Evolutionary conservation across 176 grass and related monocot species (phyloP).

Genomic region (Typha latifolia): DNA sequence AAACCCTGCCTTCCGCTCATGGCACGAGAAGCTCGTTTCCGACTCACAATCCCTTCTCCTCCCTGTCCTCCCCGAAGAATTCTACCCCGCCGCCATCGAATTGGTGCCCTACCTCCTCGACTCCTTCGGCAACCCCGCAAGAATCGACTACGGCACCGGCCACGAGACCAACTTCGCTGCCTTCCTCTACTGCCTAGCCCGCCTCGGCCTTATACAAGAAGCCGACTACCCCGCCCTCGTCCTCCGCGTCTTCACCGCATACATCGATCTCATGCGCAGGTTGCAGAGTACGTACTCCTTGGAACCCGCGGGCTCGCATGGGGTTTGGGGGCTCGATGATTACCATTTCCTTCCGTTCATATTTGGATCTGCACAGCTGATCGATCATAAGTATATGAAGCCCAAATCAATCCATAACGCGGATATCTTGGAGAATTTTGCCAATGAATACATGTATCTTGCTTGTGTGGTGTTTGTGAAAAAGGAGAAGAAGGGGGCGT

Average conservation of each 20-base stretch:
- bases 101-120: conserved; percentile 79
- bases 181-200: conserved; percentile 89
- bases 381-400: conserved; percentile 98
- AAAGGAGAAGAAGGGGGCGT: conserved; percentile 88
- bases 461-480: conserved; percentile 62
- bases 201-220: conserved; percentile 60
- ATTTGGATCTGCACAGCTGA: conserved; percentile 78
- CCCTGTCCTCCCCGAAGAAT: conserved; percentile 25
- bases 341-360: conserved; percentile 85
- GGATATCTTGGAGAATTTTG: conserved; percentile 84
- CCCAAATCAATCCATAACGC: conserved; percentile 93
- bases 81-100: conserved; percentile 45
- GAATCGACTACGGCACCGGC: conserved; percentile 79
- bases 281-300: conserved; percentile 75
- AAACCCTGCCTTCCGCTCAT: conserved; percentile 76
- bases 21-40: conserved; percentile 57
- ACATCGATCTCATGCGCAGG: conserved; percentile 67
- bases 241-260: conserved; percentile 44
- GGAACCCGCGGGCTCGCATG: conserved; percentile 86
- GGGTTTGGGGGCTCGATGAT: conserved; percentile 76
- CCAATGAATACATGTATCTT: conserved; percentile 75
- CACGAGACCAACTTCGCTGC: conserved; percentile 83
- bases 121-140: conserved; percentile 73
- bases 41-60: conserved; percentile 35
- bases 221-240: conserved; percentile 50